These are phyloP conservation scores for Chlorella sp. DNA, from an alignment of 139 green algal species.

Conservation along the genomic window DNA sequence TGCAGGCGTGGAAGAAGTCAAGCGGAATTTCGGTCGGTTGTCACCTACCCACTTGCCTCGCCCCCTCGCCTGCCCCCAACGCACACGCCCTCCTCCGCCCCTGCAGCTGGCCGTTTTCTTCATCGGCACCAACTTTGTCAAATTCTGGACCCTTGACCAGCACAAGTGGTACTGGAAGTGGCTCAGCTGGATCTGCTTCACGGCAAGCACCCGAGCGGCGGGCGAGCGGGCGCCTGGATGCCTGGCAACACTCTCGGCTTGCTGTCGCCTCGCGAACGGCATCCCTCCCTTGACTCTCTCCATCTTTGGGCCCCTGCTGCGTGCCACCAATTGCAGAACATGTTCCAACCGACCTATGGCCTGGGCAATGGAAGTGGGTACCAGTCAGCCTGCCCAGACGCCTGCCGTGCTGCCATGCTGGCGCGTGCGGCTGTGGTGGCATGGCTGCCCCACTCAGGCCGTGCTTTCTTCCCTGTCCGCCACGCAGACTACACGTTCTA, in stretches of 20 bases:
- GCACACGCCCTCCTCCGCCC: neutral
- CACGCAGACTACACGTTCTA: slow-evolving; percentile 20
- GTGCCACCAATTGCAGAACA: neutral
- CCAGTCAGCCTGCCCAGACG: no score
- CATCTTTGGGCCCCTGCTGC: neutral
- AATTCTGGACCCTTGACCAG: neutral
- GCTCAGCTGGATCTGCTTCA: slow-evolving; percentile 14
- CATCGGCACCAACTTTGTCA: slow-evolving; percentile 5
- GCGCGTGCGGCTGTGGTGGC: no score
- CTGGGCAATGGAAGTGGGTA: slow-evolving; percentile 14
- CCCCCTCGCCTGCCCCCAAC: neutral
- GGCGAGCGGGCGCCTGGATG: no score
- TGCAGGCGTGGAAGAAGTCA: no score
- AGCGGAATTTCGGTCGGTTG: neutral
- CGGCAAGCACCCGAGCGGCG: no score
- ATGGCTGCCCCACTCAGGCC: no score
- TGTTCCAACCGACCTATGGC: neutral
- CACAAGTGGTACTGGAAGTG: slow-evolving; percentile 16
- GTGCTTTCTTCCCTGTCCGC: no score
- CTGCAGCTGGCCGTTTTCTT: slow-evolving; percentile 15
- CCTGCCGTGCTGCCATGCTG: no score
- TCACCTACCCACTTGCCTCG: neutral
- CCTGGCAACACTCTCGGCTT: no score
- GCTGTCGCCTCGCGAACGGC: neutral
- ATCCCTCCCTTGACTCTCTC: neutral